Percentiles rank a stretch among this genome's conserved stretches.
Evolutionary conservation across 805 yeast species (phyloP).

Genomic region (Torulaspora quercuum): DNA sequence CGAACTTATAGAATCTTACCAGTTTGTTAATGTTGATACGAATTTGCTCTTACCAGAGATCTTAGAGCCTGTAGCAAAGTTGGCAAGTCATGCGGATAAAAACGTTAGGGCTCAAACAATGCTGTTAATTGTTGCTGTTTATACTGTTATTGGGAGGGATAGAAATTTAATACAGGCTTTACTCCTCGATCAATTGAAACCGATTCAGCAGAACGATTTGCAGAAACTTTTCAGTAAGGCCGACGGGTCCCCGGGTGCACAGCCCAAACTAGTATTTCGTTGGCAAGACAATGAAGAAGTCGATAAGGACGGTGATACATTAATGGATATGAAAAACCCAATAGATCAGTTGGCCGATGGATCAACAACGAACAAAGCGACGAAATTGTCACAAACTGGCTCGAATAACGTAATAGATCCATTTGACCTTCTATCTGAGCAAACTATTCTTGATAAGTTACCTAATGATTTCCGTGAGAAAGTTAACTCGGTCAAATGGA

Average conservation of each 20-base stretch:
- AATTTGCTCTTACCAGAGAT: constrained; percentile 59
- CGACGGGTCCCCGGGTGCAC: constrained; percentile 17
- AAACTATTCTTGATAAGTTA: constrained; percentile 58
- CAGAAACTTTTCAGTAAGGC: constrained; percentile 60
- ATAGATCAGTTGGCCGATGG: constrained; percentile 24
- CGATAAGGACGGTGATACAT: constrained; percentile 42
- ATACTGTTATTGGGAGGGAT: constrained; percentile 64
- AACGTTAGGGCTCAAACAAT: constrained; percentile 80
- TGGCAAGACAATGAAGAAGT: constrained; percentile 19
- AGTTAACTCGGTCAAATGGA: constrained; percentile 73
- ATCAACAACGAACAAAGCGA: too few species aligned
- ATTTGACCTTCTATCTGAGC: constrained; percentile 66
- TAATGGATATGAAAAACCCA: constrained; percentile 22
- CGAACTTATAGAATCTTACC: constrained; percentile 46
- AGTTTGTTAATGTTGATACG: constrained; percentile 20
- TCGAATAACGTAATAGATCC: constrained; percentile 49
- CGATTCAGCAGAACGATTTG: constrained; percentile 87
- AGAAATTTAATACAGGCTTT: constrained; percentile 49
- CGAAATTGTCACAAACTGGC: constrained; percentile 20
- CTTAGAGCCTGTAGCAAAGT: constrained; percentile 62
- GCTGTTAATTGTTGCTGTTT: constrained; percentile 61
- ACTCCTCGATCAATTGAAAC: constrained; percentile 71
- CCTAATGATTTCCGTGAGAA: constrained; percentile 59
- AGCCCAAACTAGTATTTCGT: constrained; percentile 15
- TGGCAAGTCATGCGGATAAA: constrained; percentile 82